These are phyloP conservation scores for Penicillium sp. DNA, from an alignment of 2,329 filamentous ascomycete genomes.

Conservation along the genomic window DNA sequence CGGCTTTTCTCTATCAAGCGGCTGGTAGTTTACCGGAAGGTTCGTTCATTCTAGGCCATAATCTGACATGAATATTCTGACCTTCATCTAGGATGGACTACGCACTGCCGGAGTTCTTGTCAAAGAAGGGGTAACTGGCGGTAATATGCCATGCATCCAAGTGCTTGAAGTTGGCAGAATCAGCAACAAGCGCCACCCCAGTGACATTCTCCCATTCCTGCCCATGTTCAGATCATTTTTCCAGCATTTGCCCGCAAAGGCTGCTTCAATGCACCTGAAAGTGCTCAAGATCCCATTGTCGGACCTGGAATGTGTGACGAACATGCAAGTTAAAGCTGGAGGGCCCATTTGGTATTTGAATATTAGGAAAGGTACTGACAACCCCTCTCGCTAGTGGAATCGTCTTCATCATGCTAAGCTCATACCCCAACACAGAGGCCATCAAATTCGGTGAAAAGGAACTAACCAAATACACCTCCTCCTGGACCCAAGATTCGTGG, in stretches of 20 bases:
- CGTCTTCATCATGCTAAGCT: slow-evolving; percentile 1
- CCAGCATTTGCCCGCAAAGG: slow-evolving; percentile 63
- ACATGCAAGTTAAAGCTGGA: slow-evolving; percentile 57
- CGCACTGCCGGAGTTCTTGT: slow-evolving; percentile 78
- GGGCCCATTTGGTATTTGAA: slow-evolving; percentile 49
- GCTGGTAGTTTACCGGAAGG: slow-evolving; percentile 75
- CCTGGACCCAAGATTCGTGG: slow-evolving; percentile 74
- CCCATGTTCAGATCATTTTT: slow-evolving; percentile 67
- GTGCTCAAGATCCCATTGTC: slow-evolving; percentile 67
- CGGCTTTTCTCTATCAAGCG: slow-evolving; percentile 74
- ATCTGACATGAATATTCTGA: slow-evolving; percentile 17
- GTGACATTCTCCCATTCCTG: slow-evolving; percentile 84
- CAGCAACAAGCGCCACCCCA: slow-evolving; percentile 68
- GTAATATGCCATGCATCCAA: slow-evolving; percentile 67
- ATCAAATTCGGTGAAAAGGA: slow-evolving; percentile 64
- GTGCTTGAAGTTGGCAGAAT: slow-evolving; percentile 73
- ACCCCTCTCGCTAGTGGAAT: slow-evolving; percentile 2
- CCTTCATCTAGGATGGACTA: slow-evolving; percentile 62
- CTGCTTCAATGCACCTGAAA: slow-evolving; percentile 66
- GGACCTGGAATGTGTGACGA: slow-evolving; percentile 82
- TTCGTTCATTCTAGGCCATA: slow-evolving; percentile 24
- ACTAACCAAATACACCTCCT: slow-evolving; percentile 65
- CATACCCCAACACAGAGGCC: slow-evolving; percentile 41
- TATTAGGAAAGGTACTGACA: slow-evolving; percentile 48
- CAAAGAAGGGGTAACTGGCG: slow-evolving; percentile 68